phyloP scores from a whole-genome alignment of 352 stramenopile species.

The Pythium brachiatum region DNA sequence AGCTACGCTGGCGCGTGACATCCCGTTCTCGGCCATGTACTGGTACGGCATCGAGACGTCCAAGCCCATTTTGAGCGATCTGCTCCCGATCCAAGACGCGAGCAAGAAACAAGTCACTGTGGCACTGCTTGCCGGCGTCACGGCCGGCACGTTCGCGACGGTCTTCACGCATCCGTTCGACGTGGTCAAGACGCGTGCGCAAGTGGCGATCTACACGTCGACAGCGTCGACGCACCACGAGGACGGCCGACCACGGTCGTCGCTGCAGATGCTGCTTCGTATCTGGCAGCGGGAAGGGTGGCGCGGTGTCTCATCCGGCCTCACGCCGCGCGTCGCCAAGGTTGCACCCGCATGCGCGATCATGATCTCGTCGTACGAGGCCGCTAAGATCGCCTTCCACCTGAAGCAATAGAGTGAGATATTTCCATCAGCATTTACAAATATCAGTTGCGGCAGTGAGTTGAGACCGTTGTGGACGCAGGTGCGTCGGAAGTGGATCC shows the following conservation, averaged over 20 bases:
- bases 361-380: conserved; percentile 79
- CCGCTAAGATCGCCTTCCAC: conserved; percentile 56
- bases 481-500: too few relatives aligned
- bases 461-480: too few relatives aligned
- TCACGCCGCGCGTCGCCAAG: conserved; percentile 61
- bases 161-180: conserved; percentile 93
- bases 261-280: conserved; percentile 44
- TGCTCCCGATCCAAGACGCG: conserved; percentile 29
- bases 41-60: conserved; percentile 90
- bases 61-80: conserved; percentile 42
- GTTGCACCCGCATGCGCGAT: conserved; percentile 75
- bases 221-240: conserved; percentile 22
- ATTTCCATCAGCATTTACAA: too few relatives aligned
- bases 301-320: conserved; percentile 42
- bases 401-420: conserved; percentile 20
- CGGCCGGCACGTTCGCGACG: conserved; percentile 83
- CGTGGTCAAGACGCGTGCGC: conserved; percentile 92
- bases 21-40: conserved; percentile 95
- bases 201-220: conserved; percentile 56
- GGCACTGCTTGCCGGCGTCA: conserved; percentile 82
- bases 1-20: conserved; percentile 91
- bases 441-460: too few relatives aligned
- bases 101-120: conserved; percentile 41
- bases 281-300: conserved; percentile 45
- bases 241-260: conserved; percentile 22